Evolutionary conservation across 225 moss, liverwort and hornwort species (phyloP).

Genomic region (Sphagnum contortum): DNA sequence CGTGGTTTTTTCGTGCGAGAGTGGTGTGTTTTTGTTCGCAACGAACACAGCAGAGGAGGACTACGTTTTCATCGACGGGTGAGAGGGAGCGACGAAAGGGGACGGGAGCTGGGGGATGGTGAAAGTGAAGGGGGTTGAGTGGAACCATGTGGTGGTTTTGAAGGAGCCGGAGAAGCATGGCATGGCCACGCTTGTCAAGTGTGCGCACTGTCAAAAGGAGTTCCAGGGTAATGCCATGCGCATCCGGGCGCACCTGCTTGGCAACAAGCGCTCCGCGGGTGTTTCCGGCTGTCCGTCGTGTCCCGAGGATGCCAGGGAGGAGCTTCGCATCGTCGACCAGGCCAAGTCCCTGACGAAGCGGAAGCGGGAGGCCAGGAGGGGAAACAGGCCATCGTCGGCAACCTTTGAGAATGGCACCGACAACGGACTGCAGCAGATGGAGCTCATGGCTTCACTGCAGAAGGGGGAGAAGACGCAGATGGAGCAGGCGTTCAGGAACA

Average conservation of each 20-base stretch:
- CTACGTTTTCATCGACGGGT: too few relatives aligned
- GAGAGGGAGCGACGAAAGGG: too few relatives aligned
- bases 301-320: slow-evolving; percentile 52
- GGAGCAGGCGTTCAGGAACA: slow-evolving; percentile 47
- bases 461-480: slow-evolving; percentile 46
- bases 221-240: slow-evolving; percentile 64
- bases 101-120: slow-evolving; percentile 17
- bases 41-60: too few relatives aligned
- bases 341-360: slow-evolving; percentile 41
- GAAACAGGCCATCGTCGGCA: slow-evolving; percentile 4
- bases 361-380: slow-evolving; percentile 37
- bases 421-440: slow-evolving; percentile 38
- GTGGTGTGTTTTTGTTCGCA: too few relatives aligned
- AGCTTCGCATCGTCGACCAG: slow-evolving; percentile 41
- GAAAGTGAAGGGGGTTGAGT: slow-evolving; percentile 59
- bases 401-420: slow-evolving; percentile 41
- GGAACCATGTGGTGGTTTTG: slow-evolving; percentile 50
- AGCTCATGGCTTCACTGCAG: slow-evolving; percentile 45
- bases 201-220: slow-evolving; percentile 50
- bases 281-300: slow-evolving; percentile 48
- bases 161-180: slow-evolving; percentile 62
- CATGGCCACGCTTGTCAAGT: slow-evolving; percentile 53
- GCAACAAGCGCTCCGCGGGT: slow-evolving; percentile 56
- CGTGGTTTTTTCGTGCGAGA: too few relatives aligned
- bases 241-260: slow-evolving; percentile 50